Conservation (phyloP, 2,329 filamentous ascomycete species). For the Myrmaecium sp. region DNA sequence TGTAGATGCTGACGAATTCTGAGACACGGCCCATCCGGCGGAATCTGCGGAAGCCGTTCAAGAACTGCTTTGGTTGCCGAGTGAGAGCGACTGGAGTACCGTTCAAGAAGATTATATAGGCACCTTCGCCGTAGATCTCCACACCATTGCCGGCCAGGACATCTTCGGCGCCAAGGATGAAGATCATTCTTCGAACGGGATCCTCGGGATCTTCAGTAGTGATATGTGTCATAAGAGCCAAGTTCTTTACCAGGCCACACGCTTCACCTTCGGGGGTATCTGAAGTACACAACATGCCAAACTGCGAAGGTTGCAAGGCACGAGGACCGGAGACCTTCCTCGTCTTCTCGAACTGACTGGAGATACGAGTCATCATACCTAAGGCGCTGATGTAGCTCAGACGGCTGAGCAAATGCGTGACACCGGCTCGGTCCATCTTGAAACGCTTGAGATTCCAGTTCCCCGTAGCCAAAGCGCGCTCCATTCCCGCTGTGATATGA, state of each 20-base stretch:
- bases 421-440: conserved; percentile 93
- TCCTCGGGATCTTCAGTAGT: conserved; percentile 92
- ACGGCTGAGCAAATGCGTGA: conserved; percentile 89
- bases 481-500: conserved; percentile 82
- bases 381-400: conserved; percentile 92
- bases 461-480: conserved; percentile 87
- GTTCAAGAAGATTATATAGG: conserved; percentile 87
- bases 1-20: conserved; percentile 90
- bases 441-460: conserved; percentile 98
- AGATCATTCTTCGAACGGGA: conserved; percentile 73
- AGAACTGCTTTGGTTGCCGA: conserved; percentile 68
- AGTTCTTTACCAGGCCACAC: conserved; percentile 92
- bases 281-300: conserved; percentile 93
- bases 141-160: conserved; percentile 66
- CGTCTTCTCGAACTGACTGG: conserved; percentile 97
- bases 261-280: conserved; percentile 98
- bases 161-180: conserved; percentile 69
- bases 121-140: conserved; percentile 70
- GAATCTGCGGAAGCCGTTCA: conserved; percentile 70
- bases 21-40: conserved; percentile 82
- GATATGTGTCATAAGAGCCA: conserved; percentile 98
- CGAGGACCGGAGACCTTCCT: conserved; percentile 89
- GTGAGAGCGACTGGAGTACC: conserved; percentile 86
- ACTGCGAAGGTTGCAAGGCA: conserved; percentile 91
- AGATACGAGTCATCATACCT: conserved; percentile 99